Evolutionary conservation across 371 early-diverging fungal genomes (phyloP), one percentile per base, ranked within the genome.

Genomic region (Paramicrosporidium saccamoebae): DNA sequence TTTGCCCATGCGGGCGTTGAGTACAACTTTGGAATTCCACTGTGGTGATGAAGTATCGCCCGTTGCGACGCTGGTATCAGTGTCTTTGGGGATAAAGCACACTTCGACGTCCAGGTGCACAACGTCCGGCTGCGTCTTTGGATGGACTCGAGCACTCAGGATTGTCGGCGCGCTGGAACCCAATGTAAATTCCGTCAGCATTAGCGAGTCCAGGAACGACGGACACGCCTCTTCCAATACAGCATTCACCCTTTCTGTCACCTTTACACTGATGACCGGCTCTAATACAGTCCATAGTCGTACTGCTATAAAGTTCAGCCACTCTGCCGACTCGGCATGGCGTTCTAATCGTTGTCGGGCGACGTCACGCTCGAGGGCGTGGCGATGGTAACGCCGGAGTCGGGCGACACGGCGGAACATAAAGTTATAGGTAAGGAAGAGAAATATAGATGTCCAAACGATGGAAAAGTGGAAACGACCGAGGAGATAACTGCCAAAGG

Each of bases 251-350:
- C 50, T 52, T 20, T 58, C 60, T 13, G 65, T 55, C 10, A 82
- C 55, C 16, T 55, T 52, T 4, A 59, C 52, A 23, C 79, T 68
- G 18, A 94, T 41, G 1, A 58, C 56, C 6, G 90, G 82, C 45
- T 97, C 98, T 29, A 66, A 74, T 22, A 77, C 73, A 10, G 68
- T 48, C 98, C 98, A 97, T 39, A 88, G 74, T 26, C 55, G 46
- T 13, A 38, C 43, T 28, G 84, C 36, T 38, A 92, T 74, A 34
- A 57, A 62, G 44, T 97, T 97, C 26, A 97, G 41, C 98, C 98
- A 97, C 28, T 81, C 81, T 2, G 68, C 78, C 15, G 67, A 60
- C 42, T 96, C 97, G 13, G 36, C 35, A 14, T 52, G 46, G 7
- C 41, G 31, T 7, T 50, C 60, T 6, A 58, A n/a, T n/a, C n/a